A percentile compares a stretch with the other conserved stretches of the same genome.
Conservation (phyloP, 1,139 yeast genomes). For the Meyerozyma elateridarum region DNA sequence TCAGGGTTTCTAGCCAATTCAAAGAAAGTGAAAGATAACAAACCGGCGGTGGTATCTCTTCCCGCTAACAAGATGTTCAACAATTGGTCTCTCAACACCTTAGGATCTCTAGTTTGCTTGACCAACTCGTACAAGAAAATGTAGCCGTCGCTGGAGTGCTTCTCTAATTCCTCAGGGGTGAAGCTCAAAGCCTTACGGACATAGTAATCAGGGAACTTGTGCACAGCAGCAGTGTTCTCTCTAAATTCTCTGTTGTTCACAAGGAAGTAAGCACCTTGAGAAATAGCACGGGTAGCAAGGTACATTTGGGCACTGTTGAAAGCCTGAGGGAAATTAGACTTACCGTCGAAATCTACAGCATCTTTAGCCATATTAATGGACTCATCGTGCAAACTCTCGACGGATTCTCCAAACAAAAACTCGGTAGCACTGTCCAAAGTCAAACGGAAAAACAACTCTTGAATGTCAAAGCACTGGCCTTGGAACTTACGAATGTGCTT, state of each 20-base stretch:
- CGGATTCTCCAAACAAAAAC: conserved; percentile 54
- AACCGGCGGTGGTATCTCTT: conserved; percentile 46
- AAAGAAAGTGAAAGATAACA: conserved; percentile 36
- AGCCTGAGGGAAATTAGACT: conserved; percentile 20
- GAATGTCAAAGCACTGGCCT: conserved; percentile 37
- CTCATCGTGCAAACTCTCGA: conserved; percentile 33
- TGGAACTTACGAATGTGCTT: conserved; percentile 24
- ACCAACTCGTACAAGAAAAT: conserved; percentile 42
- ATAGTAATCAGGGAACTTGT: conserved; percentile 28
- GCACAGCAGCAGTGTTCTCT: conserved; percentile 18
- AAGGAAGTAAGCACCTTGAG: conserved; percentile 32
- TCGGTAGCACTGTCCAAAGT: conserved; percentile 59
- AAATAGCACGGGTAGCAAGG: conserved; percentile 33
- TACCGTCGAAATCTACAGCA: conserved; percentile 20
- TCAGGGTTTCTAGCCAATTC: conserved; percentile 41
- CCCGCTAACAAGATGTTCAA: conserved; percentile 44
- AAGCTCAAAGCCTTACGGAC: conserved; percentile 19
- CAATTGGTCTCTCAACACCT: conserved; percentile 39
- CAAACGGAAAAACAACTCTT: conserved; percentile 43
- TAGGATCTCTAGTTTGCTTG: conserved; percentile 41
- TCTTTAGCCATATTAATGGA: conserved; percentile 15
- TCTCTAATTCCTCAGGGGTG: conserved; percentile 30
- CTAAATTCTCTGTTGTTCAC: conserved; percentile 30
- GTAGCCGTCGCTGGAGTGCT: conserved; percentile 32
- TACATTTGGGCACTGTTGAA: conserved; percentile 38